Base-by-base conservation (phyloP, 148 eudicot genomes). In the Dysphania ambrosioides region DNA sequence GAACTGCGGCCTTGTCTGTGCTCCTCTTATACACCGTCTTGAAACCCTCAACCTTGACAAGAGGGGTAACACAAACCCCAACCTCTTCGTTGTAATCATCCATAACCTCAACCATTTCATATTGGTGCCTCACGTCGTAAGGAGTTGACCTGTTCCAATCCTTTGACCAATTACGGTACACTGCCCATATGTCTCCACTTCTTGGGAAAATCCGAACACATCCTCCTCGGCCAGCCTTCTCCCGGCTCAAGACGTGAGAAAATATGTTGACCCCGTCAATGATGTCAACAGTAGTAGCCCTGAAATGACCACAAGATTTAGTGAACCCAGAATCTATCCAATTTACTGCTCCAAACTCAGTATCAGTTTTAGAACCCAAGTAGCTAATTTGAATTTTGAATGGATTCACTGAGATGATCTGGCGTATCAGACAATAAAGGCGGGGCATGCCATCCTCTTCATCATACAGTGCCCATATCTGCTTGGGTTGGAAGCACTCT, bases 401-500 rank as follows among this genome's bases (percentile, higher is more conserved):
- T 1, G 99, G 99, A 21, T 85, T 88, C 31, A 84, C 79, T 0
- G 99, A 95, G 67, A 95, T 80, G 41, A 95, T 80, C 73, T 89
- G 86, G 27, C 97, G 97, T 63, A 95, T 90, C 49, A 95, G 83
- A 84, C 99, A 95, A 72, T 95, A 95, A 75, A 95, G 83, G 58
- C 99, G 90, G 66, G 99, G 99, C 99, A 95, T 95, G 21, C 99
- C 99, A 56, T 95, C 99, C 80, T 95, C 99, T 86, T 95, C 99
- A 76, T 95, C 99, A 61, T 95, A 95, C 72, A 95, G 63, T 53
- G 99, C 99, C 99, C 99, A 95, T 82, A 95, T 92, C 82, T 95
- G 99, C 86, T 90, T 95, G 31, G 97, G 92, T 76, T 89, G 87
- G 84, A 95, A 92, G 79, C 96, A 90, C 41, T 89, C 97, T 78